These are phyloP conservation scores for Aspergillus sp. DNA, from an alignment of 2,329 filamentous ascomycete species.

Conservation along the genomic window DNA sequence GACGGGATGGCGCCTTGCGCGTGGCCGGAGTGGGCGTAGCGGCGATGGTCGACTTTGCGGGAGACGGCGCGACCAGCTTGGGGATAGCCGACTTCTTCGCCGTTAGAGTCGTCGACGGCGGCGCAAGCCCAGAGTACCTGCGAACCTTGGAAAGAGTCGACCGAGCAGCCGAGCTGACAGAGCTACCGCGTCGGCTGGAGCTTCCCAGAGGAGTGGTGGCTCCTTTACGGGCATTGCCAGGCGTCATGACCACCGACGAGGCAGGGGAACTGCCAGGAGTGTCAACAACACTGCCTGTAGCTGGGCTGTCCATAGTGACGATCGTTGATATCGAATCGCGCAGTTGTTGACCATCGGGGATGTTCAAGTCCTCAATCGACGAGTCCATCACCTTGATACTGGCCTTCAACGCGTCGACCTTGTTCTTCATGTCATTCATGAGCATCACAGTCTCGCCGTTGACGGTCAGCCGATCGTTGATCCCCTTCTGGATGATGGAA, in stretches of 20 bases:
- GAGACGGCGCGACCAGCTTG: slow-evolving; percentile 35
- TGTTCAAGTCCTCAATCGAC: slow-evolving; percentile 68
- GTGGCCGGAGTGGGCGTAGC: slow-evolving; percentile 52
- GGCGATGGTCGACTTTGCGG: slow-evolving; percentile 41
- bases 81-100: slow-evolving; percentile 39
- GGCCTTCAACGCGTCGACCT: slow-evolving; percentile 73
- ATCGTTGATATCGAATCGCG: slow-evolving; percentile 93
- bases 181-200: slow-evolving; percentile 49
- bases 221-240: slow-evolving; percentile 51
- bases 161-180: slow-evolving; percentile 41
- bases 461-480: slow-evolving; percentile 90
- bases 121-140: slow-evolving; percentile 51
- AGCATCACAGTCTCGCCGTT: slow-evolving; percentile 92
- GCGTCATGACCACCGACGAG: slow-evolving; percentile 60
- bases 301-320: slow-evolving; percentile 76
- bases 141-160: slow-evolving; percentile 39
- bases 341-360: slow-evolving; percentile 67
- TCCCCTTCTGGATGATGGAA: slow-evolving; percentile 91
- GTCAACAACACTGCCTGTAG: slow-evolving; percentile 66
- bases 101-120: slow-evolving; percentile 28
- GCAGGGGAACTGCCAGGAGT: slow-evolving; percentile 71
- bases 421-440: slow-evolving; percentile 79
- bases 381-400: slow-evolving; percentile 76
- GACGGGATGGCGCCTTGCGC: slow-evolving; percentile 40
- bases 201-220: slow-evolving; percentile 44